phyloP scores from a whole-genome alignment of 495 filamentous ascomycete genomes.

The Trichoderma virens region DNA sequence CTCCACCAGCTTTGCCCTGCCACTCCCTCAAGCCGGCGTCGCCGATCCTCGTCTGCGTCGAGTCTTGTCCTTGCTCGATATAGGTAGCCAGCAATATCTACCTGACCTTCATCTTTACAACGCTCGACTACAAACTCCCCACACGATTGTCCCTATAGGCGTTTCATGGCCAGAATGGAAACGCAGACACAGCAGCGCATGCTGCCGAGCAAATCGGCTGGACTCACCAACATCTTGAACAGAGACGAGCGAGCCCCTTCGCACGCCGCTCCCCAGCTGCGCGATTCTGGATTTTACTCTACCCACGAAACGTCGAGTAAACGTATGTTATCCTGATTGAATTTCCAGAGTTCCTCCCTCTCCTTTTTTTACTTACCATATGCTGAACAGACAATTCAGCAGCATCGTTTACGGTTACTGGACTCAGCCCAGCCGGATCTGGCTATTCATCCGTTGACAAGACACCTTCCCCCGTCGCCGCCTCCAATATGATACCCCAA shows the following conservation, averaged over 20 bases:
- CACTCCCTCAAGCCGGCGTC: neutral
- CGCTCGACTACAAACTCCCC: neutral
- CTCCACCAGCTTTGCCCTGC: neutral
- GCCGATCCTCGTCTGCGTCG: neutral
- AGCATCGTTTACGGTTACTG: slow-evolving; percentile 36
- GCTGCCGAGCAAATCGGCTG: slow-evolving; percentile 6
- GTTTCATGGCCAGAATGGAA: neutral
- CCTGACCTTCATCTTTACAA: neutral
- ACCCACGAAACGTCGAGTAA: slow-evolving; percentile 49
- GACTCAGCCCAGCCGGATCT: slow-evolving; percentile 27
- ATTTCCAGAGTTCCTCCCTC: slow-evolving; percentile 5
- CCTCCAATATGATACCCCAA: slow-evolving; percentile 33
- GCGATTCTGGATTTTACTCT: slow-evolving; percentile 49
- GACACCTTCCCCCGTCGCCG: slow-evolving; percentile 43
- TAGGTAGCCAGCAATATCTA: neutral
- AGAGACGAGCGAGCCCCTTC: slow-evolving; percentile 8
- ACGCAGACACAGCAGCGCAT: neutral
- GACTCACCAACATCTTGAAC: slow-evolving; percentile 8
- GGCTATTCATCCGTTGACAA: slow-evolving; percentile 40
- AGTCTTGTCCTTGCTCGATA: neutral
- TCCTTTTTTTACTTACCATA: slow-evolving; percentile 7
- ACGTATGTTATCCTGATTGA: slow-evolving; percentile 29
- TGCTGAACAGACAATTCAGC: slow-evolving; percentile 38
- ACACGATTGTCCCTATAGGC: neutral
- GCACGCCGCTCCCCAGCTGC: slow-evolving; percentile 9